phyloP scores from a whole-genome alignment of 768 basidiomycete species.

The Pleurotus tuber-regium region DNA sequence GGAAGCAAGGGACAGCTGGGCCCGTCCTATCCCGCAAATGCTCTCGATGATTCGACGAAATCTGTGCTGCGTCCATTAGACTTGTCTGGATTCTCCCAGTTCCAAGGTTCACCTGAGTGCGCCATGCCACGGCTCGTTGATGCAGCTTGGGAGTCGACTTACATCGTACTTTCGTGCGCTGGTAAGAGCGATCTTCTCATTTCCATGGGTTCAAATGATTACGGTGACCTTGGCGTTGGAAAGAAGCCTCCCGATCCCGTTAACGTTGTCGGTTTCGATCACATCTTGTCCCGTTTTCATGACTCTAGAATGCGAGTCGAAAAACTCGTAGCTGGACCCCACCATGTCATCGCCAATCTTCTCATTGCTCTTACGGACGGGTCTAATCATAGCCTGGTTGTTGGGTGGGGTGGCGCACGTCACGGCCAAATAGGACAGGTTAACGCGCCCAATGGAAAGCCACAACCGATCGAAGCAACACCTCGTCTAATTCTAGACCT shows the following conservation, averaged over 20 bases:
- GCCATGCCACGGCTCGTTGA: constrained; percentile 52
- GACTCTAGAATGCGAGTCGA: constrained; percentile 28
- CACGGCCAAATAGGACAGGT: constrained; percentile 78
- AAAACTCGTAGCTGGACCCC: constrained; percentile 62
- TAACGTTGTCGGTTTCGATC: constrained; percentile 42
- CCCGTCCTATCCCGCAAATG: constrained; percentile 24
- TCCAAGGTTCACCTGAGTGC: constrained; percentile 29
- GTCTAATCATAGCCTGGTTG: constrained; percentile 24
- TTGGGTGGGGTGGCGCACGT: constrained; percentile 85
- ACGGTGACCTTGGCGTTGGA: constrained; percentile 73
- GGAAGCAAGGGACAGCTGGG: constrained; percentile 75
- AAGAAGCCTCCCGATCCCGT: constrained; percentile 21
- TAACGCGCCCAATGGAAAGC: constrained; percentile 17
- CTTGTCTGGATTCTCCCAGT: constrained; percentile 27
- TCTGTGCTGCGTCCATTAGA: constrained; percentile 48
- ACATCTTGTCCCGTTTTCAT: constrained; percentile 27
- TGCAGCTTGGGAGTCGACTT: constrained; percentile 84
- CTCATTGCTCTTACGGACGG: constrained; percentile 21
- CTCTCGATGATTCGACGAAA: constrained; percentile 16
- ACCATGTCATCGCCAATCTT: constrained; percentile 62
- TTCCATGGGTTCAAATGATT: constrained; percentile 84
- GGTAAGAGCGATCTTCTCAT: constrained; percentile 53
- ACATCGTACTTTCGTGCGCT: constrained; percentile 53
- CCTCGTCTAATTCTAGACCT: constrained; percentile 35
- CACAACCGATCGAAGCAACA: constrained; percentile 26